Evolutionary conservation across 441 rosid genomes (phyloP).

Genomic region (Codiaeum variegatum): DNA sequence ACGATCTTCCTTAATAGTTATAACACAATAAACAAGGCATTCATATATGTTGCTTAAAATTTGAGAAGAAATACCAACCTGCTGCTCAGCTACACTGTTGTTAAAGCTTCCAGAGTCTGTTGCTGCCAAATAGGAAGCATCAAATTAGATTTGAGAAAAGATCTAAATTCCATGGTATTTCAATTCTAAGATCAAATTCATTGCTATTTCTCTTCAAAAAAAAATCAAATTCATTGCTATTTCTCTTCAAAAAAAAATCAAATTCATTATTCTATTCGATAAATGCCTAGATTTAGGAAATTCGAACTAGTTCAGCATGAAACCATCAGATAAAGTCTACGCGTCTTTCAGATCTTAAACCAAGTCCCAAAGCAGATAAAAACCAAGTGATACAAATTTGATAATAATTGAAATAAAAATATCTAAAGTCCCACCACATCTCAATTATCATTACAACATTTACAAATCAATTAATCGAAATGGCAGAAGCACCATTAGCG

Average conservation of each 20-base stretch:
- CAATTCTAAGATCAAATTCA: neutral
- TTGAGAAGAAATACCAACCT: conserved; percentile 36
- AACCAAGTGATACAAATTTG: neutral
- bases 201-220: neutral
- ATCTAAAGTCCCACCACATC: neutral
- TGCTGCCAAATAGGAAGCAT: conserved; percentile 36
- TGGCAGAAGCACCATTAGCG: neutral
- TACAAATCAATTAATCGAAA: neutral
- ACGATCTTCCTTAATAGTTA: neutral
- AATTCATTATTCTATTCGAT: neutral
- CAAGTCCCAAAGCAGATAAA: neutral
- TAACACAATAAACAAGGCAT: neutral
- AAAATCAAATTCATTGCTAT: neutral
- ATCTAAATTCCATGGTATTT: neutral
- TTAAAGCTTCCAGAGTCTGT: conserved; percentile 75
- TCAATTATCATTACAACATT: neutral
- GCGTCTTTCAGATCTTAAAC: conserved; percentile 11
- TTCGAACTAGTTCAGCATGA: neutral
- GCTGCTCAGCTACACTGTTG: conserved; percentile 68
- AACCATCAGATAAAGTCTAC: neutral
- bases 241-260: no score
- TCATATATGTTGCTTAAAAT: neutral
- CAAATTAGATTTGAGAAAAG: neutral
- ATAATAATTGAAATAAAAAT: neutral
- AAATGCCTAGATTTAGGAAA: conserved; percentile 1